These are phyloP conservation scores for Yarrowia osloensis DNA, from an alignment of 805 yeast species.

Conservation along the genomic window DNA sequence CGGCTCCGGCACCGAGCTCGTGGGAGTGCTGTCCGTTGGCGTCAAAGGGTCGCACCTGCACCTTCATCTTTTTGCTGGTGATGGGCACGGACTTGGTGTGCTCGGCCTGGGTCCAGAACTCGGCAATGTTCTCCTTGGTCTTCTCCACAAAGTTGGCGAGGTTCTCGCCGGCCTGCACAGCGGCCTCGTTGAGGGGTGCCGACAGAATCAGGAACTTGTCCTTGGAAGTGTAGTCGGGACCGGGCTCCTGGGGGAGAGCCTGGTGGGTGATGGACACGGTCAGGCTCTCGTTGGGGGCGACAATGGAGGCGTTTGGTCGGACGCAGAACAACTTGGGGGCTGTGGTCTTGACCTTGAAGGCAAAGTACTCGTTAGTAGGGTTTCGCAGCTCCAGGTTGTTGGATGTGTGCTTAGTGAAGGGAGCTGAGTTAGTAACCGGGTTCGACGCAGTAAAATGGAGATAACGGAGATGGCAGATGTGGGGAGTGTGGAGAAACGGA, in stretches of 20 bases:
- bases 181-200: conserved; percentile 51
- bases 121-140: conserved; percentile 30
- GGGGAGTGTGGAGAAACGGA: no score
- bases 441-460: no score
- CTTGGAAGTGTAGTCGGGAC: conserved; percentile 72
- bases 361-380: conserved; percentile 61
- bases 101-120: conserved; percentile 37
- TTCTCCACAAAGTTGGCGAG: conserved; percentile 10
- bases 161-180: conserved; percentile 8
- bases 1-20: conserved; percentile 35
- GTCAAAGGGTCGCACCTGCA: conserved; percentile 38
- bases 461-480: no score
- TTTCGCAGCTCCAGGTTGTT: conserved; percentile 58
- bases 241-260: conserved; percentile 76
- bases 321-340: conserved; percentile 96
- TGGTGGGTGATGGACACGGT: conserved; percentile 80
- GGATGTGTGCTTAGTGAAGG: conserved; percentile 71
- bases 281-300: conserved; percentile 70
- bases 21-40: conserved; percentile 46
- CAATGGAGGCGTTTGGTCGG: conserved; percentile 86
- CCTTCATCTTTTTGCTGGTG: conserved; percentile 66
- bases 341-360: conserved; percentile 96
- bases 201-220: conserved; percentile 92
- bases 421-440: conserved; percentile 50
- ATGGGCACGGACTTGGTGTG: conserved; percentile 39